Evolutionary conservation across 2,329 filamentous ascomycete species (phyloP).

Genomic region (Fusarium agapanthi): DNA sequence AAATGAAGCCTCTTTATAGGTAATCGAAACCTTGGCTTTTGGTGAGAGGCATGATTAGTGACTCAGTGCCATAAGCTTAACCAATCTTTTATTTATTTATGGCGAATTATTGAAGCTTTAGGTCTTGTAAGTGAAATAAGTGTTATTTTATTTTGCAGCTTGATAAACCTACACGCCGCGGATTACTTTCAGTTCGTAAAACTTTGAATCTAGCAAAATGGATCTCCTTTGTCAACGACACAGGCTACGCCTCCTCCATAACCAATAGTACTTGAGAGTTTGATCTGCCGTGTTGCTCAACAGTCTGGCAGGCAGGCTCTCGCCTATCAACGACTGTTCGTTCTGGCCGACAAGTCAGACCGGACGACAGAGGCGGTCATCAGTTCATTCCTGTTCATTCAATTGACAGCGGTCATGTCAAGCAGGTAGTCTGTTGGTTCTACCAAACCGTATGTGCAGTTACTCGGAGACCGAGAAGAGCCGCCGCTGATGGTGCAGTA

Average conservation of each 20-base stretch:
- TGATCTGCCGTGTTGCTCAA: not conserved
- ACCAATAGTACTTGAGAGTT: accelerated
- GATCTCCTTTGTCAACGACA: accelerated
- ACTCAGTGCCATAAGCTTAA: not conserved
- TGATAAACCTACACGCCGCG: not conserved
- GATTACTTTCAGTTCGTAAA: not conserved
- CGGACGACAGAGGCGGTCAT: accelerated
- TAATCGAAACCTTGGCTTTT: accelerated
- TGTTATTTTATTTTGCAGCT: not conserved
- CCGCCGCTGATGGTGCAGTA: accelerated
- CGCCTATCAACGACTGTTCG: accelerated
- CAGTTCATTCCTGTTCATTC: accelerated
- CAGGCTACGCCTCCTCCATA: accelerated
- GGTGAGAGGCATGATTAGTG: accelerated
- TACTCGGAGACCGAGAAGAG: accelerated
- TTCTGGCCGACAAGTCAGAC: not conserved
- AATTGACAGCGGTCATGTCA: not conserved
- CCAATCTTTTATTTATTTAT: accelerated
- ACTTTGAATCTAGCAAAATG: not conserved
- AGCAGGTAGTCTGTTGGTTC: accelerated
- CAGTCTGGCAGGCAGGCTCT: not conserved
- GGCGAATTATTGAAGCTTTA: not conserved
- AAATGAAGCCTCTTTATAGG: accelerated
- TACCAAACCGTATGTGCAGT: not conserved
- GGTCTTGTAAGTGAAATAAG: accelerated